These are phyloP conservation scores for Fusarium metavorans DNA, from an alignment of 2,329 filamentous ascomycete genomes.

Conservation along the genomic window DNA sequence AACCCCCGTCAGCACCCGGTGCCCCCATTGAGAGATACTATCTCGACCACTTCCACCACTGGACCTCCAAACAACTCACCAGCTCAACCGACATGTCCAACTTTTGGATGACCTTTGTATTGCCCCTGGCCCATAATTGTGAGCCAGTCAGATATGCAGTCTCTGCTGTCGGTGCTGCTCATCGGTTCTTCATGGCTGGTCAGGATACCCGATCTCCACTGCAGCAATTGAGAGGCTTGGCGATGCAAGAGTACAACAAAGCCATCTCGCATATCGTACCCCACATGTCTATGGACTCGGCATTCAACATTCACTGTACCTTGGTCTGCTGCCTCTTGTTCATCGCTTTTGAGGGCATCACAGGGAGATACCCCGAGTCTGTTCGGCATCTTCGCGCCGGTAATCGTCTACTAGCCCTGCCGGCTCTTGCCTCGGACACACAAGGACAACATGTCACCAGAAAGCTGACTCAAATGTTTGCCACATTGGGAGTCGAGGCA, in stretches of 20 bases:
- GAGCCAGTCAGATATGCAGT: constrained; percentile 28
- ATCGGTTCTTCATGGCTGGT: constrained; percentile 30
- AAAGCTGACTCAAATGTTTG: constrained; percentile 40
- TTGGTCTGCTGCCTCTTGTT: constrained; percentile 40
- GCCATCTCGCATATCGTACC: constrained; percentile 34
- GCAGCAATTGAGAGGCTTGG: constrained; percentile 29
- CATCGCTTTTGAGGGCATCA: constrained; percentile 39
- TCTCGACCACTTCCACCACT: constrained; percentile 36
- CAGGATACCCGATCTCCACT: constrained; percentile 26
- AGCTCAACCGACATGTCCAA: constrained; percentile 19
- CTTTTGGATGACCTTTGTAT: constrained; percentile 24
- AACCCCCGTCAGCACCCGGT: constrained; percentile 2
- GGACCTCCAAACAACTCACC: constrained; percentile 32
- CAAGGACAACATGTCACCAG: constrained; percentile 10
- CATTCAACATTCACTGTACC: constrained; percentile 30
- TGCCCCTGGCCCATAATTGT: constrained; percentile 27
- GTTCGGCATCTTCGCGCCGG: constrained; percentile 37
- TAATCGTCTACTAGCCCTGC: constrained; percentile 20
- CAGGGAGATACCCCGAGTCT: constrained; percentile 36
- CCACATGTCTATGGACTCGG: constrained; percentile 21
- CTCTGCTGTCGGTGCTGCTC: constrained; percentile 32
- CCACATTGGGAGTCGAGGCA: constrained; percentile 26
- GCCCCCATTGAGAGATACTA: constrained; percentile 26
- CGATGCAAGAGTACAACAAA: constrained; percentile 39
- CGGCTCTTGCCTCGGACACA: background rate